phyloP scores from a whole-genome alignment of 768 basidiomycete genomes.

The Lyophyllum atratum region DNA sequence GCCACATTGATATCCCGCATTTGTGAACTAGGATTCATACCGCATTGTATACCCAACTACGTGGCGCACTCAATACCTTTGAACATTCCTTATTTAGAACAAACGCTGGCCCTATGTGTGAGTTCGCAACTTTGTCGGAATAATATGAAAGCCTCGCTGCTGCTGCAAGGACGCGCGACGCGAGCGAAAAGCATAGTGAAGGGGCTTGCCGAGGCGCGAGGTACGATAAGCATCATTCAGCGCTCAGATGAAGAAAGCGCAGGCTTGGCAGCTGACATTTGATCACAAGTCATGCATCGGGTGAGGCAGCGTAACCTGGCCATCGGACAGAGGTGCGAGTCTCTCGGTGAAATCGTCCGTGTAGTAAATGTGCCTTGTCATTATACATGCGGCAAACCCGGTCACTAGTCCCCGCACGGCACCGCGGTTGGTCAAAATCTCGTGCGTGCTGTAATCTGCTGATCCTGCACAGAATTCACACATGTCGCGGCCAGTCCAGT shows the following conservation, averaged over 20 bases:
- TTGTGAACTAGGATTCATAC: conserved; percentile 5
- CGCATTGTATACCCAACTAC: conserved; percentile 7
- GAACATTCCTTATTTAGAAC: not conserved
- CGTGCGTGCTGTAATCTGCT: not conserved
- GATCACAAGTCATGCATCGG: not conserved
- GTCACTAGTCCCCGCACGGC: not conserved
- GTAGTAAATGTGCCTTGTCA: not conserved
- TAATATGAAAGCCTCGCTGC: conserved; percentile 13
- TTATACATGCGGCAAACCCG: not conserved
- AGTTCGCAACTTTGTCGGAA: not conserved
- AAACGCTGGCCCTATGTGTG: not conserved
- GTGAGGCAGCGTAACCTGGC: not conserved
- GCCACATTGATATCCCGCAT: conserved; percentile 16
- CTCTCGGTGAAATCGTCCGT: not conserved
- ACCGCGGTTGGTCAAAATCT: not conserved
- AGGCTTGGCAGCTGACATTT: conserved; percentile 3
- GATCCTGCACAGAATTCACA: not conserved
- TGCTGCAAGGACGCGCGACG: conserved; percentile 8
- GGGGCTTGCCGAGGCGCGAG: not conserved
- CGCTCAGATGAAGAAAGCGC: not conserved
- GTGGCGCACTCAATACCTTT: conserved; percentile 11
- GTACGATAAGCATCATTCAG: conserved; percentile 8
- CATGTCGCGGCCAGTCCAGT: too few relatives aligned
- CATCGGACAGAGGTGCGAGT: not conserved
- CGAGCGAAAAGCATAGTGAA: not conserved